Percentiles rank a stretch among this genome's conserved stretches.
Evolutionary conservation across 768 basidiomycete species (phyloP).

Genomic region (Rhodotorula kratochvilovae): DNA sequence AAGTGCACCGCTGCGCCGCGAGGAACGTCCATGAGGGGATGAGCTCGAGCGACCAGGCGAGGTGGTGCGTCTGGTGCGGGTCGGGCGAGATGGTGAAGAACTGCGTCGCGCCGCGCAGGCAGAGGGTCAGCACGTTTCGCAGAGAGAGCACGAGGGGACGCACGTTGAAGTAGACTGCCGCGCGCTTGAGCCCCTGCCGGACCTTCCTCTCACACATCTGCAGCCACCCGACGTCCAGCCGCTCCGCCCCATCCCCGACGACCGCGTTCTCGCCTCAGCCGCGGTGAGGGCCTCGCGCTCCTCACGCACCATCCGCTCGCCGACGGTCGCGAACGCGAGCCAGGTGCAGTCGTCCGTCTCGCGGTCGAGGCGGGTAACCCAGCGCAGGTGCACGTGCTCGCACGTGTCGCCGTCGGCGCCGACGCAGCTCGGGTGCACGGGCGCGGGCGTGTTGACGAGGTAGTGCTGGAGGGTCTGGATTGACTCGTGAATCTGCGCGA

Average conservation of each 20-base stretch:
- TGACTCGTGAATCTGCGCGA: background rate
- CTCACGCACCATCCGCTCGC: constrained; percentile 8
- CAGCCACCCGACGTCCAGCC: background rate
- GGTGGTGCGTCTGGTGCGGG: constrained; percentile 21
- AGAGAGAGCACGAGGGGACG: background rate
- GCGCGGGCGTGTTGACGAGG: background rate
- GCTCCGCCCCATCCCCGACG: background rate
- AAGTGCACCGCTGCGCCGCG: constrained; percentile 4
- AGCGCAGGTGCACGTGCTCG: constrained; percentile 3
- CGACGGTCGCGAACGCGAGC: background rate
- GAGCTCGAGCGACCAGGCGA: constrained; percentile 12
- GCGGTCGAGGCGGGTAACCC: background rate
- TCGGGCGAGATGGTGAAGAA: constrained; percentile 13
- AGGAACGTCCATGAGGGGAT: constrained; percentile 16
- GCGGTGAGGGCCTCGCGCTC: background rate
- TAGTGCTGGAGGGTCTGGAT: constrained; percentile 10
- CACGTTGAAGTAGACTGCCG: constrained; percentile 15
- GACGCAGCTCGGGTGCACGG: background rate
- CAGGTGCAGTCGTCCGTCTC: constrained; percentile 9
- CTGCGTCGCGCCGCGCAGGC: background rate
- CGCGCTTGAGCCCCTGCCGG: constrained; percentile 10
- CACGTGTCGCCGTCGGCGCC: constrained; percentile 2
- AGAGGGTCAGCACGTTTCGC: too few species aligned
- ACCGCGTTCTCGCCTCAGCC: background rate
- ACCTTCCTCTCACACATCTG: constrained; percentile 8